Evolutionary conservation across 1,139 yeast species (phyloP).

Genomic region (Debaryomycetaceae sp.): DNA sequence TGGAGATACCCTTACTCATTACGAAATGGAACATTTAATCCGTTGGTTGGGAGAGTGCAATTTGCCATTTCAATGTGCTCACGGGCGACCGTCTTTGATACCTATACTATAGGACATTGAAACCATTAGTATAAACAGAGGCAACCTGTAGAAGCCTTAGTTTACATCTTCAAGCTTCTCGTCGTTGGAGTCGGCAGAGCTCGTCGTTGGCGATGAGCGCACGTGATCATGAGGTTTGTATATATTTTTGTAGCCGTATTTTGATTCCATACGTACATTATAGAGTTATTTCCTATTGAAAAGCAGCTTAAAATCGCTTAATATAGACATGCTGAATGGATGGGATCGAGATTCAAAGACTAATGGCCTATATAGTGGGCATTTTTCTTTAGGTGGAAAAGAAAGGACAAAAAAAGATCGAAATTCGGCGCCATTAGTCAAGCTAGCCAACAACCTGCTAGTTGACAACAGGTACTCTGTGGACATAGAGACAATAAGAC

Average conservation of each 20-base stretch:
- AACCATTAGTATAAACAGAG: too few relatives aligned
- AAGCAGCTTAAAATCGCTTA: neutral
- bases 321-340: neutral
- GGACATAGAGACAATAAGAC: neutral
- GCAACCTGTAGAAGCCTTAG: too few relatives aligned
- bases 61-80: slow-evolving; percentile 80
- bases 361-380: neutral
- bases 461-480: neutral
- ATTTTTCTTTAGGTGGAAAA: neutral
- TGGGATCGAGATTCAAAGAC: neutral
- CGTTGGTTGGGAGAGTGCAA: slow-evolving; percentile 43
- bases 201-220: neutral
- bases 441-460: neutral
- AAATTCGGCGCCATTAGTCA: neutral
- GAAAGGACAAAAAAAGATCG: neutral
- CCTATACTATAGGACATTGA: slow-evolving; percentile 45
- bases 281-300: neutral
- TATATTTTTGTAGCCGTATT: neutral
- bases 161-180: too few relatives aligned
- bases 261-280: too few relatives aligned
- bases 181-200: too few relatives aligned
- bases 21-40: slow-evolving; percentile 47
- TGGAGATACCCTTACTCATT: slow-evolving; percentile 49
- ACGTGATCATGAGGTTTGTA: neutral
- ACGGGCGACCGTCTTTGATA: slow-evolving; percentile 74